phyloP scores from a whole-genome alignment of 352 stramenopile species.

The Phytophthora megakarya region DNA sequence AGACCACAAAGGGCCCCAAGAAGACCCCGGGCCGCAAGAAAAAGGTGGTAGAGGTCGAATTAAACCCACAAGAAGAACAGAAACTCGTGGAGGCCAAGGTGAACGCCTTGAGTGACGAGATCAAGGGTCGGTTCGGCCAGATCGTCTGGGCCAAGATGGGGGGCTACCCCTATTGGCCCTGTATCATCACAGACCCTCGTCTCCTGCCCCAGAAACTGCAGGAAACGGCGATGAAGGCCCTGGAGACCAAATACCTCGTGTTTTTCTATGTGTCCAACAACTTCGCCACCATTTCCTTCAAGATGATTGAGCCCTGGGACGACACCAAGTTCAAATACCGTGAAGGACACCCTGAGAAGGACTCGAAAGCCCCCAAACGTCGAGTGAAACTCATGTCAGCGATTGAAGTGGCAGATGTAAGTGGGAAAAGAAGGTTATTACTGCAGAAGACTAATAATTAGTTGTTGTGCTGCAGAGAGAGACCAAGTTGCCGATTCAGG shows the following conservation, averaged over 20 bases:
- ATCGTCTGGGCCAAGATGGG: constrained; percentile 87
- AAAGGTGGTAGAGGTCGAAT: constrained; percentile 28
- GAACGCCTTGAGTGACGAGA: constrained; percentile 52
- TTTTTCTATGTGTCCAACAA: constrained; percentile 84
- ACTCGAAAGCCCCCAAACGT: constrained; percentile 77
- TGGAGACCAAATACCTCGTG: constrained; percentile 75
- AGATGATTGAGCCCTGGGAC: constrained; percentile 76
- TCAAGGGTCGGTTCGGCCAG: constrained; percentile 72
- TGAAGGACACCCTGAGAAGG: constrained; percentile 62
- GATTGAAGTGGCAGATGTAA: constrained; percentile 72
- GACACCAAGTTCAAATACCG: constrained; percentile 74
- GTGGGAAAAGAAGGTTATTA: too few relatives aligned
- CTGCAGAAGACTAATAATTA: too few relatives aligned
- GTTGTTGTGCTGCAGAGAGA: constrained; percentile 82
- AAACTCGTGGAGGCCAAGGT: constrained; percentile 44
- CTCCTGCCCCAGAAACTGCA: constrained; percentile 55
- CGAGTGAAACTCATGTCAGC: constrained; percentile 65
- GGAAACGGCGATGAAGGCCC: constrained; percentile 47
- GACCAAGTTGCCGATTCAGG: constrained; percentile 50
- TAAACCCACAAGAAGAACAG: constrained; percentile 38
- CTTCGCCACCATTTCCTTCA: constrained; percentile 62
- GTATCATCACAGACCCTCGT: constrained; percentile 69
- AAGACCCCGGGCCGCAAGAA: constrained; percentile 51
- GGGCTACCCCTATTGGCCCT: constrained; percentile 83
- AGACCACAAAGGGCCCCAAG: too few relatives aligned